Evolutionary conservation across 2,329 filamentous ascomycete species (phyloP), one percentile per base, ranked within the genome.

Genomic region (Paramyrothecium roridum): DNA sequence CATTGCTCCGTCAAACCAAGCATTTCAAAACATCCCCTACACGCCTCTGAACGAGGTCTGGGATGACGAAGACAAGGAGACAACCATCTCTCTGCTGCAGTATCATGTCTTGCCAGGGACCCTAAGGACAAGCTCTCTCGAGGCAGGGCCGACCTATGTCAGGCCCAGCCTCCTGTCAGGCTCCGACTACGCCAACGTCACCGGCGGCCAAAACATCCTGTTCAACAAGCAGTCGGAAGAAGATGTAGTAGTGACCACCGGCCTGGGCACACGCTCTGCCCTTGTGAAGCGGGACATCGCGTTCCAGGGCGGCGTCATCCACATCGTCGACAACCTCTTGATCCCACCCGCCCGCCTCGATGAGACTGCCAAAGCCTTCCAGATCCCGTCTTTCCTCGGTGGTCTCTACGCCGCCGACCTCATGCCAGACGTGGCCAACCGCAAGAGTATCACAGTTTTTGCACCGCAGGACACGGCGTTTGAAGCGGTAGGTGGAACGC

Each of bases 381-480:
- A 68, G 46, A 65, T 70, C 1, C 71, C 76, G 11, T 72, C 74
- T 23, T 70, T 83, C 52, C 59, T 73, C 19, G 70, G 70, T 13
- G 65, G 57, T 8, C 62, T 73, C 8, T 71, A 72, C 55, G 64
- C 65, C 17, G 59, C 65, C 10, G 54, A 64, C 2, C 56, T 74
- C 19, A 68, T 75, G 65, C 70, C 70, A 3, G 68, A 73, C 19
- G 65, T 85, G 51, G 73, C 79, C 56, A 64, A 68, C 13, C 65
- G 70, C 8, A 64, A 69, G 43, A 68, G 70, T 63, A 60, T 89
- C 43, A 89, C 87, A 54, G 76, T 89, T 58, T 89, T 90, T 59
- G 84, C 81, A 1, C 86, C 87, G 2, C 78, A 73, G 64, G 85
- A 88, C 66, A 72, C 72, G 2, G 85, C 85, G 13, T 85, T 89